These are phyloP conservation scores for Plasmopara halstedii DNA, from an alignment of 352 stramenopile species.

Conservation along the genomic window DNA sequence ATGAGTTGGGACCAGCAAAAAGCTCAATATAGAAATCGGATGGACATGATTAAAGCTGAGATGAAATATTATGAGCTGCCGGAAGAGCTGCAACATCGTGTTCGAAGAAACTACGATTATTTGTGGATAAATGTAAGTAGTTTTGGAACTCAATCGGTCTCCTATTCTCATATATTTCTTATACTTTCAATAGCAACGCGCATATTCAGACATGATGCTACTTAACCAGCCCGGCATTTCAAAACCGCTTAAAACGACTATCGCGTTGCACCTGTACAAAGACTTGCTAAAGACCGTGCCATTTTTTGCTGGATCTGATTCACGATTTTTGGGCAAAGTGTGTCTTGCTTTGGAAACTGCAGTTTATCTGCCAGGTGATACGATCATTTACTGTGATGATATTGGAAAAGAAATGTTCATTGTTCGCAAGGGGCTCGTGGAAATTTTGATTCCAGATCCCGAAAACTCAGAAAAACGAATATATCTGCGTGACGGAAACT, in stretches of 20 bases:
- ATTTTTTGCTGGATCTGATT: slow-evolving; percentile 71
- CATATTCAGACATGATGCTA: slow-evolving; percentile 82
- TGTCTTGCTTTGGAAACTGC: slow-evolving; percentile 70
- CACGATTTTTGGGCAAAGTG: slow-evolving; percentile 67
- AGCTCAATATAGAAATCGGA: slow-evolving; percentile 70
- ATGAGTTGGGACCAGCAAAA: slow-evolving; percentile 81
- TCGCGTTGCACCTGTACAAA: slow-evolving; percentile 75
- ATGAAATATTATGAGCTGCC: slow-evolving; percentile 80
- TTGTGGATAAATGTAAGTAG: slow-evolving; percentile 73
- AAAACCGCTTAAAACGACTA: slow-evolving; percentile 65
- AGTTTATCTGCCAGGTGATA: slow-evolving; percentile 69
- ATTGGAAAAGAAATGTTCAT: slow-evolving; percentile 86
- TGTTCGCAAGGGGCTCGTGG: slow-evolving; percentile 73
- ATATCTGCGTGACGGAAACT: slow-evolving; percentile 68
- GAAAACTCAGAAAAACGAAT: slow-evolving; percentile 51
- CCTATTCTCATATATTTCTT: too few relatives aligned
- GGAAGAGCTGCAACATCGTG: slow-evolving; percentile 59
- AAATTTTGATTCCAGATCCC: slow-evolving; percentile 54
- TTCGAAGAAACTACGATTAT: slow-evolving; percentile 79
- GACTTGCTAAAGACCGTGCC: slow-evolving; percentile 71
- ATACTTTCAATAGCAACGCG: slow-evolving; percentile 70
- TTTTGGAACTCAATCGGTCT: too few relatives aligned
- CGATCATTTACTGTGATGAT: slow-evolving; percentile 75
- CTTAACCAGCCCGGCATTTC: slow-evolving; percentile 73
- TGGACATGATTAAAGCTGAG: slow-evolving; percentile 79